Conservation (phyloP, 148 eudicot genomes). For the Vaccinium myrtillus region DNA sequence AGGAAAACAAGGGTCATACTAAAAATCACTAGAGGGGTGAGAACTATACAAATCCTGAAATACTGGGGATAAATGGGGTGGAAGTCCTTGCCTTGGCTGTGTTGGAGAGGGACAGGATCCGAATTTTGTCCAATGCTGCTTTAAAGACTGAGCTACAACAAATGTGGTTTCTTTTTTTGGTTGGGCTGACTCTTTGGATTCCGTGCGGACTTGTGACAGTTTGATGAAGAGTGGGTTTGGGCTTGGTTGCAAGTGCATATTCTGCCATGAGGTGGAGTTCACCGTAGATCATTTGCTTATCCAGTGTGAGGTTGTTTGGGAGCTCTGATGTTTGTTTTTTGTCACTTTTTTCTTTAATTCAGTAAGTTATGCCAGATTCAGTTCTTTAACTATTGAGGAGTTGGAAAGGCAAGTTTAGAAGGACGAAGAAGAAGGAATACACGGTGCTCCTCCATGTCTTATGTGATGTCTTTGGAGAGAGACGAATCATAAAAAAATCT, state of each 20-base stretch:
- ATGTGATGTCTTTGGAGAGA: not conserved
- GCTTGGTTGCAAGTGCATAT: not conserved
- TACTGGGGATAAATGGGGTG: not conserved
- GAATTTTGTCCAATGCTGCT: not conserved
- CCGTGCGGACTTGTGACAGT: not conserved
- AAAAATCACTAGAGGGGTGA: not conserved
- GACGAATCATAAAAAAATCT: not conserved
- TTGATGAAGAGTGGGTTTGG: constrained; percentile 1
- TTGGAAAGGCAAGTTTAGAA: not conserved
- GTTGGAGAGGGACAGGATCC: not conserved
- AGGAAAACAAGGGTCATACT: not conserved
- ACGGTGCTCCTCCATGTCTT: not conserved
- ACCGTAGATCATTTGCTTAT: not conserved
- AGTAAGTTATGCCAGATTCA: not conserved
- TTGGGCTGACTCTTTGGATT: not conserved
- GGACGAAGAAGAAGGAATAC: not conserved
- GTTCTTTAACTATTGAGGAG: not conserved
- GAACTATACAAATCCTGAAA: not conserved
- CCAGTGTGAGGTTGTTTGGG: not conserved
- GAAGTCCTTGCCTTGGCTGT: not conserved
- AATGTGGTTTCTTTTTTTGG: not conserved
- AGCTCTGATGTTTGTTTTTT: not conserved
- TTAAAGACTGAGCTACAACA: not conserved
- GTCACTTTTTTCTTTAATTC: not conserved
- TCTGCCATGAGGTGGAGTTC: not conserved